Percentiles rank a stretch among this genome's conserved stretches.
Evolutionary conservation across 225 moss, liverwort and hornwort genomes (phyloP).

Genomic region (Marchantia polymorpha): DNA sequence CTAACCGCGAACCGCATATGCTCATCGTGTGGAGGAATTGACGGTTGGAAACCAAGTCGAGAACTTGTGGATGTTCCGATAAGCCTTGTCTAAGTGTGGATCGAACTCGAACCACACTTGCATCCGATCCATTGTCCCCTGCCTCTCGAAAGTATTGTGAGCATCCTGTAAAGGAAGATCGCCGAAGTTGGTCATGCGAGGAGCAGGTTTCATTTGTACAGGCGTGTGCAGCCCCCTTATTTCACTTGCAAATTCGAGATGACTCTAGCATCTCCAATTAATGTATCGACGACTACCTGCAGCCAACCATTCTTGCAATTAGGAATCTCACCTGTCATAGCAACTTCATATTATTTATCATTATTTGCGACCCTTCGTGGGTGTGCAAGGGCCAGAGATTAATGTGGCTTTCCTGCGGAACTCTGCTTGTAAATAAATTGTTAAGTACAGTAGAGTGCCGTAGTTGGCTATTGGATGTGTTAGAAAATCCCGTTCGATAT

Average conservation of each 20-base stretch:
- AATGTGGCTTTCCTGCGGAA: conserved; percentile 7
- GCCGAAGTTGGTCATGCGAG: background rate
- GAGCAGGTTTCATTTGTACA: conserved; percentile 1
- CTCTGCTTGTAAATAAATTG: conserved; percentile 13
- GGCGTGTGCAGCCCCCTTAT: conserved; percentile 1
- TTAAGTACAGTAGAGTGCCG: background rate
- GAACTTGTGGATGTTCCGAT: background rate
- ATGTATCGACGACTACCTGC: background rate
- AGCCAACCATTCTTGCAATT: background rate
- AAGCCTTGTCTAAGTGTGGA: background rate
- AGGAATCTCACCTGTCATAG: conserved; percentile 7
- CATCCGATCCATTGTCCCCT: background rate
- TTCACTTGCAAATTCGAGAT: background rate
- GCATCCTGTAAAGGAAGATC: conserved; percentile 2
- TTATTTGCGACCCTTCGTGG: conserved; percentile 6
- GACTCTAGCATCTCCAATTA: background rate
- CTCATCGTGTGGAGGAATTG: background rate
- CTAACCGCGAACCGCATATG: background rate
- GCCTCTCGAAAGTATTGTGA: background rate
- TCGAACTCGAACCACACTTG: background rate
- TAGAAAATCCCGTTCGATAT: background rate
- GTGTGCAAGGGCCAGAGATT: background rate
- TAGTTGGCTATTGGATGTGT: background rate
- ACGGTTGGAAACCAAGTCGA: background rate
- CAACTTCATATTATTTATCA: background rate